Base-by-base conservation (phyloP, 495 filamentous ascomycete species). In the Penicillium bovifimosum region DNA sequence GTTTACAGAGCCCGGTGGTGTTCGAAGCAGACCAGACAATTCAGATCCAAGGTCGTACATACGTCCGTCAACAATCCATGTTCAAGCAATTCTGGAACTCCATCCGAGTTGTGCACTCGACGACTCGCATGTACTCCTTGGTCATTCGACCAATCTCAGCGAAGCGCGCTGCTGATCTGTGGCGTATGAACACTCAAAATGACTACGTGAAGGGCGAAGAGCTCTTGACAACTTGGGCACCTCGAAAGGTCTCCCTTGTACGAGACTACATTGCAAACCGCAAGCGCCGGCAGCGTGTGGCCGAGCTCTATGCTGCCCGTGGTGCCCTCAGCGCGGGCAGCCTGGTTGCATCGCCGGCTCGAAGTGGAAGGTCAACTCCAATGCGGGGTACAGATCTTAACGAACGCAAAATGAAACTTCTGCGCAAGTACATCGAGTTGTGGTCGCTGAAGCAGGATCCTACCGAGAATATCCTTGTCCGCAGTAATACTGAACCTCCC, bases 151-250 rank as follows among this genome's bases (percentile, higher is more conserved):
- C 93, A 0, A 83, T 87, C 9, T 89, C 90, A 17, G 89, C 92
- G 35, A 96, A 96, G 68, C 82, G 88, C 26, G 93, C 88, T 0
- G 88, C 88, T 7, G 93, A 98, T 61, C 76, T 98, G 4, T 98
- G 93, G 93, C 81, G 93, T 44, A 95, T 98, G 90, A 92, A 91
- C 66, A 96, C 90, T 3, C 84, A 89, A 41, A 84, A 92, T 55
- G 87, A 92, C 62, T 96, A 95, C 60, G 86, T 97, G 56, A 95
- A 95, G 65, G 93, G 93, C 28, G 92, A 97, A 68, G 93, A 98
- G 65, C 76, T 81, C 16, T 76, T 98, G 11, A 80, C 71, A 5
- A 80, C 82, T 18, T 98, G 93, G 93, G 82, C 84, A 27, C 93
- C 93, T 9, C 81, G 95, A 24, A 90, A 92, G 47, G 85, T 96